Evolutionary conservation across 2,329 filamentous ascomycete species (phyloP), one percentile per base, ranked within the genome.

Genomic region (Nannizziopsis arthrosporioides): DNA sequence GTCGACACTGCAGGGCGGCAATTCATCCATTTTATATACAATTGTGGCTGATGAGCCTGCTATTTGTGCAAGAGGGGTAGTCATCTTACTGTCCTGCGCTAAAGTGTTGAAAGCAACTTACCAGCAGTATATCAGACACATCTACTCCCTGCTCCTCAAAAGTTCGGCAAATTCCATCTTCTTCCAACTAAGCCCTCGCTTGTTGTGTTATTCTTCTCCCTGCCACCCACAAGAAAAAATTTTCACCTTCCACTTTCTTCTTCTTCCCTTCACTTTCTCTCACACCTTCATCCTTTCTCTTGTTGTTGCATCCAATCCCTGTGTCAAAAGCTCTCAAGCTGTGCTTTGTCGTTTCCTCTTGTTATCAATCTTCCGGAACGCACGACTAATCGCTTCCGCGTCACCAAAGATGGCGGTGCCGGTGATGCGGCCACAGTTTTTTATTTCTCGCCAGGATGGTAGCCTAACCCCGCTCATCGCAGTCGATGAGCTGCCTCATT

Each of bases 401-500:
- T 5, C 18, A 12, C 17, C n/a, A 14, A 50, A 15, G 11, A 49
- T 51, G 47, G 43, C 42, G n/a, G 32, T 38, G 30, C 48, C 57
- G 3, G 22, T 27, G 10, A 53, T 63, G 42, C 63, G 60, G 42
- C 68, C 69, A 34, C 60, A 61, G 49, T 70, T 65, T 53, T 73
- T 70, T 53, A 60, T 68, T 40, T 59, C 63, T 36, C 67, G 70
- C 32, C 61, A 63, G 35, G 63, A 68, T 55, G 66, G 67, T 27
- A 59, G 56, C 6, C 50, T 70, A 38, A 65, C 64, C 14, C 67
- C 70, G 4, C 61, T 73, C 10, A 58, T 73, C 38, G 65, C 70
- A 5, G 55, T 71, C 4, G 70, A 73, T 51, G 70, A 73, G 52
- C 58, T 73, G 1, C 69, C 69, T 2, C 18, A 56, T 1, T 54